These are phyloP conservation scores for Dendrobium nobile DNA, from an alignment of 106 monocot species.

Conservation along the genomic window DNA sequence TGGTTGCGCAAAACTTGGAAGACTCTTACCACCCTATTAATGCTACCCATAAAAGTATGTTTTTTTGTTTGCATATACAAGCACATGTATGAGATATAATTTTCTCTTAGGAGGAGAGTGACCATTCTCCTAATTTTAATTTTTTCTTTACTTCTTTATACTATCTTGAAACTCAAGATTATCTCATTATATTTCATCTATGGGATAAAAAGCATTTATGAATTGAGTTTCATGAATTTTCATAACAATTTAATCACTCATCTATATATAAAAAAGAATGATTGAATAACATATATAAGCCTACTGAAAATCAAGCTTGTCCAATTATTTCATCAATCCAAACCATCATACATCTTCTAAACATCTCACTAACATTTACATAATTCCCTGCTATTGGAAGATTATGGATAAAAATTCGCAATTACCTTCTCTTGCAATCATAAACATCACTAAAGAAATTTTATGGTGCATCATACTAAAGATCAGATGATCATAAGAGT, in stretches of 20 bases:
- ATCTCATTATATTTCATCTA: background rate
- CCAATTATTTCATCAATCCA: background rate
- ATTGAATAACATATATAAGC: background rate
- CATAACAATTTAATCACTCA: background rate
- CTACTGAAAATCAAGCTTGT: background rate
- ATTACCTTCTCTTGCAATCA: background rate
- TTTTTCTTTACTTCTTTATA: background rate
- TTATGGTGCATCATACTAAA: background rate
- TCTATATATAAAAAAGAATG: background rate
- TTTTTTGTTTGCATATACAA: background rate
- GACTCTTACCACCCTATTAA: background rate
- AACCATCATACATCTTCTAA: background rate
- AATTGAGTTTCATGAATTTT: background rate
- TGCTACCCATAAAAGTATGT: background rate
- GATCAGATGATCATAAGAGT: background rate
- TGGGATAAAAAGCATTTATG: background rate
- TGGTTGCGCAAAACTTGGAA: background rate
- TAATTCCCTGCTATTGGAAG: background rate
- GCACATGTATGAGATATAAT: background rate
- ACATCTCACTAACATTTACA: background rate
- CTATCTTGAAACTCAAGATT: background rate
- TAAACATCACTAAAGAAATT: background rate
- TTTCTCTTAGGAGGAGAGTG: background rate
- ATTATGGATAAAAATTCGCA: background rate
- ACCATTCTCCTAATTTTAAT: background rate